phyloP scores from a whole-genome alignment of 73 alveolate genomes.

The Paramecium primaurelia region DNA sequence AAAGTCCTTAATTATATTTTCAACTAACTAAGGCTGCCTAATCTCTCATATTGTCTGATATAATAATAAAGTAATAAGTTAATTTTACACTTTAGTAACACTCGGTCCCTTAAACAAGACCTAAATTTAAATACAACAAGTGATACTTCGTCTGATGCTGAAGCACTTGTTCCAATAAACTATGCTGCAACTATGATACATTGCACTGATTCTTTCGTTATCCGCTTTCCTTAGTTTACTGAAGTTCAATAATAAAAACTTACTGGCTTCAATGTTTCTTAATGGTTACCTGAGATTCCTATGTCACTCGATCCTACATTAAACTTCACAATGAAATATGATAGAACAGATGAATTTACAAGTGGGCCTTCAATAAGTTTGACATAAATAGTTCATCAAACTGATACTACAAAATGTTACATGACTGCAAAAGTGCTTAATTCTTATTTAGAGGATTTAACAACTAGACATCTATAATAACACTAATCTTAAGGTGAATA shows the following conservation, averaged over 20 bases:
- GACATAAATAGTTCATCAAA: background rate
- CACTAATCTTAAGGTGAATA: constrained; percentile 15
- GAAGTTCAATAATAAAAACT: background rate
- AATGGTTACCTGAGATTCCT: background rate
- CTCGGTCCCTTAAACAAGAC: constrained; percentile 32
- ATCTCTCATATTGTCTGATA: constrained; percentile 12
- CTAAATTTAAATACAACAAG: background rate
- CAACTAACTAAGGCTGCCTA: constrained; percentile 18
- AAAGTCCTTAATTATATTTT: background rate
- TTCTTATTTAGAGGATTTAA: background rate
- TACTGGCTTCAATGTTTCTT: background rate
- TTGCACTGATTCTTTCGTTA: constrained; percentile 24
- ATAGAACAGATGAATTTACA: constrained; percentile 22
- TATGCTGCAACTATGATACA: constrained; percentile 38
- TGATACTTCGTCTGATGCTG: background rate
- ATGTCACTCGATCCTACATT: background rate
- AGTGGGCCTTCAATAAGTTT: background rate
- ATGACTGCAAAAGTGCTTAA: constrained; percentile 42
- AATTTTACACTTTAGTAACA: background rate
- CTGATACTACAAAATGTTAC: background rate
- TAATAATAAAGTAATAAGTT: background rate
- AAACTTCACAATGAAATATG: constrained; percentile 22
- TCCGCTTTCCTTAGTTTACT: constrained; percentile 26
- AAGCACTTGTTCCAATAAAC: constrained; percentile 31
- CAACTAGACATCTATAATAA: constrained; percentile 16